Percentiles rank a stretch among this genome's conserved stretches.
These are phyloP conservation scores for Fusarium udum DNA, from an alignment of 2,329 filamentous ascomycete species.

Conservation along the genomic window DNA sequence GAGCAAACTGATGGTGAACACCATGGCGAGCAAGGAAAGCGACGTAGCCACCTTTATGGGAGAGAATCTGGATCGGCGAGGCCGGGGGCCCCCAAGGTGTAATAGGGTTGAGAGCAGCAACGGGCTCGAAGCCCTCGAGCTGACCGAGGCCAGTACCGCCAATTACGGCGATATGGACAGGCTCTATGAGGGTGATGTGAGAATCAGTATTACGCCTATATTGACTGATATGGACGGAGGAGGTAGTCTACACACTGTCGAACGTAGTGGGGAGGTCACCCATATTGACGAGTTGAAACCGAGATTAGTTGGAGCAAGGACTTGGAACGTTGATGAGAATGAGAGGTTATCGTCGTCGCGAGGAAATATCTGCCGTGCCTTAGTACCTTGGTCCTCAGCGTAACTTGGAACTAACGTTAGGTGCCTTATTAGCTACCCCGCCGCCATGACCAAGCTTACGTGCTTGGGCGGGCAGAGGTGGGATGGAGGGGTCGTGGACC, in stretches of 20 bases:
- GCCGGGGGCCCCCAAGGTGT: conserved; percentile 91
- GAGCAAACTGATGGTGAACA: conserved; percentile 85
- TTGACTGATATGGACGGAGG: background rate
- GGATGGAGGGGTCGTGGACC: conserved; percentile 42
- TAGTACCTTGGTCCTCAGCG: conserved; percentile 7
- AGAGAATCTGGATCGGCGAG: conserved; percentile 82
- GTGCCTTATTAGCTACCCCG: conserved; percentile 21
- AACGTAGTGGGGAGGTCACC: conserved; percentile 65
- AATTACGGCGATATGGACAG: conserved; percentile 87
- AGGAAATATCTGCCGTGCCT: conserved; percentile 19
- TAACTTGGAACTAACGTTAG: conserved; percentile 1
- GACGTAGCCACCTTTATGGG: conserved; percentile 82
- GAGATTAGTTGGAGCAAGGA: background rate
- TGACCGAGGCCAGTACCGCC: conserved; percentile 92
- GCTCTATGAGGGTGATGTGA: conserved; percentile 54
- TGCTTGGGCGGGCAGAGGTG: conserved; percentile 18
- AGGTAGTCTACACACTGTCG: conserved; percentile 58
- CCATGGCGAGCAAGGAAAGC: conserved; percentile 97
- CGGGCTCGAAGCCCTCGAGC: conserved; percentile 85
- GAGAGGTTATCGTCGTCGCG: conserved; percentile 11
- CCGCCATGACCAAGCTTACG: conserved; percentile 40
- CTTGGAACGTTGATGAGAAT: conserved; percentile 7
- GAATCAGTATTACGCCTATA: conserved; percentile 22
- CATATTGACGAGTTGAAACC: conserved; percentile 50
- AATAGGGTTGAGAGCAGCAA: conserved; percentile 77